A percentile compares a stretch with the other conserved stretches of the same genome.
Conservation (phyloP, 345 rosid genomes). For the Citrus sp. region DNA sequence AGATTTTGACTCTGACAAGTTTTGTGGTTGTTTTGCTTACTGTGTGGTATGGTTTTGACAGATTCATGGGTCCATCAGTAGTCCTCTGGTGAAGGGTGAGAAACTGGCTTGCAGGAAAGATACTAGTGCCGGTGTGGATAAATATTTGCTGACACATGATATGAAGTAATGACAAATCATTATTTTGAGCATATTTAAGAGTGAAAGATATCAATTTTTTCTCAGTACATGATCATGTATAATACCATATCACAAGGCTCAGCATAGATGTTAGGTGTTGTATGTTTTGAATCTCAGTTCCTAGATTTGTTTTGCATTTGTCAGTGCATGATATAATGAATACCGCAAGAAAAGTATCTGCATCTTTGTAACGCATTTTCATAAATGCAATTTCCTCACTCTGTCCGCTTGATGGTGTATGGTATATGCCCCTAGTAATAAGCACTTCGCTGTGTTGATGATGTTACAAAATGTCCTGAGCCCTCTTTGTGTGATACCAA, state of each 20-base stretch:
- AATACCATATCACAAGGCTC: neutral
- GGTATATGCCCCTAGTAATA: neutral
- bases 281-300: neutral
- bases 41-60: conserved; percentile 20
- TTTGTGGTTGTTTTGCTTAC: neutral
- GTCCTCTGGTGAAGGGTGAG: conserved; percentile 40
- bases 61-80: conserved; percentile 45
- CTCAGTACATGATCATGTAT: neutral
- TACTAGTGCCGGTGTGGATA: conserved; percentile 19
- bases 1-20: neutral
- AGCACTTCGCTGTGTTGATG: neutral
- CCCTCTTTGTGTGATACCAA: neutral
- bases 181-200: neutral
- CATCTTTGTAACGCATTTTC: neutral
- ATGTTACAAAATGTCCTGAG: neutral
- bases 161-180: conserved; percentile 15
- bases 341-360: neutral
- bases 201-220: conserved; percentile 10
- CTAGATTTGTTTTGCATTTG: neutral
- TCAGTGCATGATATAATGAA: neutral
- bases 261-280: conserved; percentile 1
- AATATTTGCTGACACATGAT: conserved; percentile 23
- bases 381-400: neutral
- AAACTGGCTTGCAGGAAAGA: conserved; percentile 30
- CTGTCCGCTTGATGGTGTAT: neutral